Base-by-base conservation (phyloP, 2,329 filamentous ascomycete genomes). In the Hypoxylon sp. region DNA sequence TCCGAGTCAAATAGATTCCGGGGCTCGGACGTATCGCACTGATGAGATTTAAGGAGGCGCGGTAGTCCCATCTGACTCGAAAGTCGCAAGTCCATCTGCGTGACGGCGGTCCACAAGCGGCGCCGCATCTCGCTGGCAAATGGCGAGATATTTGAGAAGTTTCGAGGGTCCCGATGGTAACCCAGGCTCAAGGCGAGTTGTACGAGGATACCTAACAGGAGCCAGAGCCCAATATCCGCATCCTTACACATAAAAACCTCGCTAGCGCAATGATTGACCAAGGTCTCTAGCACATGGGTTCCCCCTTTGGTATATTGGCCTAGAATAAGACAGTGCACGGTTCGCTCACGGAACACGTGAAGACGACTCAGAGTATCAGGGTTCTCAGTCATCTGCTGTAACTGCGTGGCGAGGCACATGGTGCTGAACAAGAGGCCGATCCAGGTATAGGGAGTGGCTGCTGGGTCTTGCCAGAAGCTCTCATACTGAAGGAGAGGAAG, bases 81-180 rank as follows among this genome's bases (percentile, higher is more conserved):
- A 17, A 49, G 40, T n/a, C 53, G 27, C 48, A 65, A 54, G 30
- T 65, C 62, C 37, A 60, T 54, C 10, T 56, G 49, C 33, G 54
- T 54, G 7, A 65, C 33, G 10, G 48, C 33, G 8, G 25, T 49
- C 62, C 62, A 65, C 6, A 60, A 14, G 5, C 62, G 48, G 10
- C 62, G 33, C 3, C 62, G 55, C n/a, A 60, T 57, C 27, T 65
- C 62, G 31, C 44, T 40, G 4, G 44, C 35, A n/a, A 65, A 65
- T 10, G 62, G 49, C 8, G 44, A 30, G n/a, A 65, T 65, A 8
- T 49, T 44, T 7, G 22, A 17, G 20, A 49, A 65, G 22, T 55
- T 56, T 7, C 42, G 54, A 14, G 62, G 62, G n/a, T 65, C 62
- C 4, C 56, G 37, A 22, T 65, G 62, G 14, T 53, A 49, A 2